A percentile compares a stretch with the other conserved stretches of the same genome.
phyloP scores from a whole-genome alignment of 441 rosid genomes.

The Euphorbia celastroides region DNA sequence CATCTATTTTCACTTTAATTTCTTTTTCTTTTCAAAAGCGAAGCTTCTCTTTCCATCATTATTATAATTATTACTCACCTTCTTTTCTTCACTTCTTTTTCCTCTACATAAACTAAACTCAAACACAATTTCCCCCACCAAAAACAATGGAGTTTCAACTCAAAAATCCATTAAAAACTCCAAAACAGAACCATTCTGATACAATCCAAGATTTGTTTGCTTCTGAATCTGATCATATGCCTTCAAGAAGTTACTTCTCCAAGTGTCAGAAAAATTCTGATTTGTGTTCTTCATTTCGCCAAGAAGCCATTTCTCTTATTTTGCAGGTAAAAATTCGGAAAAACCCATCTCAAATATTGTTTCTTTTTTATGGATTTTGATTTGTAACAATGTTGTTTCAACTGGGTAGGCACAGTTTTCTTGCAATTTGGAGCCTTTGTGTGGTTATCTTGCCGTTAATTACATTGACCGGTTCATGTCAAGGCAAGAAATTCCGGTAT shows the following conservation, averaged over 20 bases:
- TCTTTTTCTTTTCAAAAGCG: conserved; percentile 19
- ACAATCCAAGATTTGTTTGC: conserved; percentile 32
- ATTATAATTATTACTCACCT: conserved; percentile 22
- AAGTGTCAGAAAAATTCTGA: conserved; percentile 22
- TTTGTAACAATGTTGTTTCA: conserved; percentile 6
- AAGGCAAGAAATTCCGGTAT: conserved; percentile 41
- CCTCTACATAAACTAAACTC: background rate
- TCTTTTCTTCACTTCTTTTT: conserved; percentile 14
- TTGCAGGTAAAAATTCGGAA: conserved; percentile 32
- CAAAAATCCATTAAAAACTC: conserved; percentile 47
- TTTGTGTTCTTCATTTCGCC: conserved; percentile 33
- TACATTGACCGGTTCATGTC: conserved; percentile 63
- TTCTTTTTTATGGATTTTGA: background rate
- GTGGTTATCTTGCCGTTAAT: conserved; percentile 55
- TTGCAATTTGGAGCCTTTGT: conserved; percentile 32
- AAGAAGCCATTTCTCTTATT: conserved; percentile 43
- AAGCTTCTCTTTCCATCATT: conserved; percentile 36
- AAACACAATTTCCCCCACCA: background rate
- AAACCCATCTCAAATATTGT: background rate
- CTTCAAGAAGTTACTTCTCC: conserved; percentile 26
- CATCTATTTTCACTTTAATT: background rate
- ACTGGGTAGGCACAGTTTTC: conserved; percentile 35
- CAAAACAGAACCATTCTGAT: conserved; percentile 18
- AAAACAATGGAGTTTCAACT: conserved; percentile 50
- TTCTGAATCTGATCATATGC: conserved; percentile 53